Evolutionary conservation across 75 land plant genomes (phyloP), one percentile per base, ranked within the genome.

Genomic region (Pinus albicaulis): DNA sequence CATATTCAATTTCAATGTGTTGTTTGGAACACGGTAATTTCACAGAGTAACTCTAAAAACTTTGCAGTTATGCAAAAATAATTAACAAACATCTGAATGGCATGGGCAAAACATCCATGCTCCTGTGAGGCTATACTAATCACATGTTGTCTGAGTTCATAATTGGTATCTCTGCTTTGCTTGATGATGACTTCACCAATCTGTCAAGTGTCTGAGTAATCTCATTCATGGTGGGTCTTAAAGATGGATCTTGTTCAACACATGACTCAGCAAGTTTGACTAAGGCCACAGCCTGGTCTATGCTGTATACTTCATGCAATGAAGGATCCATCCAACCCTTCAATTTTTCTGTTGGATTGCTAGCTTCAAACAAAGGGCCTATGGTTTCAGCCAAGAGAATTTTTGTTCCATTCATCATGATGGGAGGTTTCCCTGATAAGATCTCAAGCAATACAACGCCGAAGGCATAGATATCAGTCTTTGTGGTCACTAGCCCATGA

Each of bases 391-490:
- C 72, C 3, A 62, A 78, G 15, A 82, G 66, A 15, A 56, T 26
- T 38, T 26, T 70, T 19, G 58, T 77, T 16, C 64, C 74, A 1
- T 26, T 59, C 72, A 73, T 5, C 59, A 48, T 56, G 38, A 79
- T 65, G 23, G 85, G 86, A 62, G 86, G 85, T 58, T 78, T 76
- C 48, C 90, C 94, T 6, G 90, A 79, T 3, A 92, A 26, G 20
- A 87, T 73, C 78, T 92, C 94, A 74, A 90, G 73, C 52, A 92
- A 26, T 13, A 90, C 71, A 63, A 92, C 82, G 20, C 94, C 94
- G 80, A 82, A 90, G 8, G 92, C 82, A 76, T 83, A 92, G 0
- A 92, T 90, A 66, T 92, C 94, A 34, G 88, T 85, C 80, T 83
- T 92, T 55, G 88, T 64, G 10, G 92, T 85, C 52, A 87, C 80